Evolutionary conservation across 1,284 basidiomycete species (phyloP).

Genomic region (Apiotrichum siamense): DNA sequence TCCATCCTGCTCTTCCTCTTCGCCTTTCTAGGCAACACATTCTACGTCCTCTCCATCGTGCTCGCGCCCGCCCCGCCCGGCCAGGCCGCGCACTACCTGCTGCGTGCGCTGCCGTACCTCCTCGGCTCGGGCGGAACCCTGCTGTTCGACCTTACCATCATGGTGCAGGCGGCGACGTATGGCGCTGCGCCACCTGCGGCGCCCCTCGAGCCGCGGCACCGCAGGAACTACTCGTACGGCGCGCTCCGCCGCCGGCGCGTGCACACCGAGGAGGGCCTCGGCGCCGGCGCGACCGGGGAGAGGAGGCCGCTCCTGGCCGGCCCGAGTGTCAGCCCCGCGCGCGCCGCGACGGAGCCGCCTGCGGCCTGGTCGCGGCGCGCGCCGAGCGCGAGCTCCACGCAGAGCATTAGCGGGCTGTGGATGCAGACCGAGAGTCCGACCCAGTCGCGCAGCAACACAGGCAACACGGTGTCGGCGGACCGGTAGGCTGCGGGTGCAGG

Average conservation of each 20-base stretch:
- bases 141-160: conserved; percentile 81
- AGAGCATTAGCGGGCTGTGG: background rate
- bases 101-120: conserved; percentile 56
- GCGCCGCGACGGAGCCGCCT: background rate
- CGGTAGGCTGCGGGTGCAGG: no score
- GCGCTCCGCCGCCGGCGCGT: background rate
- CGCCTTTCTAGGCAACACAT: conserved; percentile 82
- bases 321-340: no score
- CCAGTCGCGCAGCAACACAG: background rate
- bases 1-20: conserved; percentile 88
- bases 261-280: background rate
- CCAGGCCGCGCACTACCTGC: conserved; percentile 36
- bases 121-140: conserved; percentile 82
- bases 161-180: conserved; percentile 58
- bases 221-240: conserved; percentile 11
- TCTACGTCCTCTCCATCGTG: conserved; percentile 81
- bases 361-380: background rate
- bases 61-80: conserved; percentile 33
- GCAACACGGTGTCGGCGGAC: no score
- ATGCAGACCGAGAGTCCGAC: background rate
- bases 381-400: background rate
- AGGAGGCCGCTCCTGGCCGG: background rate
- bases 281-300: background rate
- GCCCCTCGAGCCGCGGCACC: conserved; percentile 12
- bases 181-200: conserved; percentile 40